Conservation (phyloP, 2,329 filamentous ascomycete genomes). For the Lasiodiplodia sp. region DNA sequence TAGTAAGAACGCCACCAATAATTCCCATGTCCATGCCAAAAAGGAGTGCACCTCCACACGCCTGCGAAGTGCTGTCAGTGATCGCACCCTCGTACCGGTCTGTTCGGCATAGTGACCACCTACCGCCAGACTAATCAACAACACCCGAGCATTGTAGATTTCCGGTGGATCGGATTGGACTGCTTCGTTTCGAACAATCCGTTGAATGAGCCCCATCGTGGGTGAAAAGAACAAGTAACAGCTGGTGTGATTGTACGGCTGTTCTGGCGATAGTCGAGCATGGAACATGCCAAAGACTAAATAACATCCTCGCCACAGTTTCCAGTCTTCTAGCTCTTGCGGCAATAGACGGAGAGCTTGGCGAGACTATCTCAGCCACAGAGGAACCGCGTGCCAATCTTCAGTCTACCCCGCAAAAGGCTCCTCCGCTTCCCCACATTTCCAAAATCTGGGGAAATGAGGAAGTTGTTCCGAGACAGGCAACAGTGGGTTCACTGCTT, state of each 20-base stretch:
- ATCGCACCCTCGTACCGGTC: not conserved
- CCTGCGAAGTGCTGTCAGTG: not conserved
- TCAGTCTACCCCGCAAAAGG: not conserved
- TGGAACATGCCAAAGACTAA: not conserved
- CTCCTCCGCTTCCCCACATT: not conserved
- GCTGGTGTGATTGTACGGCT: too few species aligned
- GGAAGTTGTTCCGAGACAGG: not conserved
- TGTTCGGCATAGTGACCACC: not conserved
- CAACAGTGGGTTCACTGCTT: not conserved
- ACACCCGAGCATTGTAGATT: not conserved
- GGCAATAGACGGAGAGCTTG: not conserved
- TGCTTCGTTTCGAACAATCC: not conserved
- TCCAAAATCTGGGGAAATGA: not conserved
- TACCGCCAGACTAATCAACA: not conserved
- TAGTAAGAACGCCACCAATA: conserved; percentile 66
- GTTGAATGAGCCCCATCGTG: not conserved
- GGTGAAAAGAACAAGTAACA: not conserved
- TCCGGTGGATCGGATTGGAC: not conserved
- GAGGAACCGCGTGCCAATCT: not conserved
- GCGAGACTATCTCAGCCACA: not conserved
- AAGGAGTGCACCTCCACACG: not conserved
- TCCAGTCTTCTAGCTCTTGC: not conserved
- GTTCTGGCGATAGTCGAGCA: too few species aligned
- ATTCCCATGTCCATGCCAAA: not conserved
- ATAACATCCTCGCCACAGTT: not conserved